phyloP scores from a whole-genome alignment of 192 early-diverging fungal genomes.

The Backusella australiensis region DNA sequence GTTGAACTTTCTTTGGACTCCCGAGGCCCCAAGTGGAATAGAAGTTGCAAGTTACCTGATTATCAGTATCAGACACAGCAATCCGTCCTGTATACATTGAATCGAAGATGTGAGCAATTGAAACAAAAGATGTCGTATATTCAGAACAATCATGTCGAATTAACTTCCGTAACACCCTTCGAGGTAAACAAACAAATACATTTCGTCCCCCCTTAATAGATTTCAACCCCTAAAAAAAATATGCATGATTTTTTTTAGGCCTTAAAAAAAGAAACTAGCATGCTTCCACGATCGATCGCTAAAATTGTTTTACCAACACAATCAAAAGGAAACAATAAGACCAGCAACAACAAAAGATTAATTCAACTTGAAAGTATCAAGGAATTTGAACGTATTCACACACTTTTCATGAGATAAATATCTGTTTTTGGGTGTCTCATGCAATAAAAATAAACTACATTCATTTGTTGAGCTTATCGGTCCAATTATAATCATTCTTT shows the following conservation, averaged over 20 bases:
- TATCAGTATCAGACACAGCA: constrained; percentile 59
- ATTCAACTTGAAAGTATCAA: constrained; percentile 22
- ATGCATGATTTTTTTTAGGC: constrained; percentile 4
- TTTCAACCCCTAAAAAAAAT: not conserved
- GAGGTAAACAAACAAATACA: constrained; percentile 7
- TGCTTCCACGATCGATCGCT: constrained; percentile 13
- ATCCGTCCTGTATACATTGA: constrained; percentile 49
- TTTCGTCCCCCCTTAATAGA: not conserved
- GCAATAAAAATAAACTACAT: not conserved
- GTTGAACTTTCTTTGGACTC: constrained; percentile 38
- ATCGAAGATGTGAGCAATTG: constrained; percentile 51
- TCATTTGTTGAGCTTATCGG: constrained; percentile 1
- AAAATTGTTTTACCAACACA: constrained; percentile 23
- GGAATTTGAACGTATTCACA: constrained; percentile 34
- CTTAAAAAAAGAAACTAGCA: not conserved
- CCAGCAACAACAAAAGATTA: not conserved
- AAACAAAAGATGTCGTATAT: constrained; percentile 19
- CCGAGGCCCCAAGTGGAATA: constrained; percentile 41
- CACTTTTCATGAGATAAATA: constrained; percentile 22
- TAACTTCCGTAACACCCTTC: not conserved
- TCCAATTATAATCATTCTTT: not conserved
- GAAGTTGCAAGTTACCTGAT: constrained; percentile 41
- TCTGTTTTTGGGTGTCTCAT: constrained; percentile 5
- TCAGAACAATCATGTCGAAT: not conserved
- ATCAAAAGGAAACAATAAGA: not conserved